Evolutionary conservation across 805 yeast species (phyloP).

Genomic region (Ogataea neopini): DNA sequence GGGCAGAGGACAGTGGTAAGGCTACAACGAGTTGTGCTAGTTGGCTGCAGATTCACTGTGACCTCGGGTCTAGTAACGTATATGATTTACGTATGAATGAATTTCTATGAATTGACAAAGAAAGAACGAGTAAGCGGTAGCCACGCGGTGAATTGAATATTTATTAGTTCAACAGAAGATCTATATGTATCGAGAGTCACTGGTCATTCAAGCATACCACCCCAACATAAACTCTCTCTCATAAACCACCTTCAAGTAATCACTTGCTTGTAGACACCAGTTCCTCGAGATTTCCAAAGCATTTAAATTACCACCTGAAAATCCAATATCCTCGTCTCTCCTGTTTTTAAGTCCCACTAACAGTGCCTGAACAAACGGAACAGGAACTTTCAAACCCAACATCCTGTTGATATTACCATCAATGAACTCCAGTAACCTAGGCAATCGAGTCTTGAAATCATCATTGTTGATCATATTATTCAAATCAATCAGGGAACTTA

Average conservation of each 20-base stretch:
- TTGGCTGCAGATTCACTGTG: too few species aligned
- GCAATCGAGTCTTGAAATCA: constrained; percentile 27
- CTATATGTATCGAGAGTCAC: too few species aligned
- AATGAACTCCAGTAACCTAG: constrained; percentile 26
- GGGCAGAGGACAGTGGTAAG: constrained; percentile 11
- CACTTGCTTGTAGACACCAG: constrained; percentile 28
- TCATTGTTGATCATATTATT: constrained; percentile 22
- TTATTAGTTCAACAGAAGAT: too few species aligned
- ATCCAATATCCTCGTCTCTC: constrained; percentile 5
- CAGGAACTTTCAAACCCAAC: constrained; percentile 20
- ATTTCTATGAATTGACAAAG: too few species aligned
- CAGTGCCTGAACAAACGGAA: constrained; percentile 21
- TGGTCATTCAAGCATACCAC: too few species aligned
- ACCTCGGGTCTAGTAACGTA: too few species aligned
- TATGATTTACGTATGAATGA: too few species aligned
- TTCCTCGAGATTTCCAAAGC: constrained; percentile 18
- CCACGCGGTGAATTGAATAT: too few species aligned
- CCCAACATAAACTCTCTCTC: constrained; percentile 30
- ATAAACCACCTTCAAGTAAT: constrained; percentile 16
- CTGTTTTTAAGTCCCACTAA: constrained; percentile 10
- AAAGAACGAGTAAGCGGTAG: too few species aligned
- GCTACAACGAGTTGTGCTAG: too few species aligned
- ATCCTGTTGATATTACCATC: constrained; percentile 21
- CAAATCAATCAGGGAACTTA: constrained; percentile 26
- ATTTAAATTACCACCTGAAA: not conserved